A percentile compares a stretch with the other conserved stretches of the same genome.
phyloP scores from a whole-genome alignment of 768 basidiomycete genomes.

The Mycena capillaripes region DNA sequence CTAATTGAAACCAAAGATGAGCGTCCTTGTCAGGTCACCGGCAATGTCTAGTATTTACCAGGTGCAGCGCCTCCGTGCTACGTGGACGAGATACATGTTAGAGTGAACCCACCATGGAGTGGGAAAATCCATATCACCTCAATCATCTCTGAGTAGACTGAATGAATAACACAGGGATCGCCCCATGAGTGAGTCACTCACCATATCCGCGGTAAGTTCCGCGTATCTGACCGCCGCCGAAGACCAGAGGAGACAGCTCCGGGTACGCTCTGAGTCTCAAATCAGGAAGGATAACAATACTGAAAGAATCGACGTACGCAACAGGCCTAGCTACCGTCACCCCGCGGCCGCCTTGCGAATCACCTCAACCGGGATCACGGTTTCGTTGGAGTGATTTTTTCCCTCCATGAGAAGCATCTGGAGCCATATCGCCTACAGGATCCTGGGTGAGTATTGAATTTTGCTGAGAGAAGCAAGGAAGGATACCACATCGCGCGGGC shows the following conservation, averaged over 20 bases:
- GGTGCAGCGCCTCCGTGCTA: slow-evolving; percentile 35
- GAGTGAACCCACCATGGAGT: too few relatives aligned
- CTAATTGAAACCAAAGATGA: slow-evolving; percentile 23
- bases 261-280: slow-evolving; percentile 22
- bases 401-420: slow-evolving; percentile 45
- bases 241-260: slow-evolving; percentile 43
- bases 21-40: too few relatives aligned
- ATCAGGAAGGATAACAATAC: not conserved
- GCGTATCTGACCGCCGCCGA: slow-evolving; percentile 42
- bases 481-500: slow-evolving; percentile 44
- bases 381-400: slow-evolving; percentile 38
- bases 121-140: slow-evolving; percentile 24
- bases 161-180: slow-evolving; percentile 10
- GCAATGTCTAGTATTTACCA: slow-evolving; percentile 11
- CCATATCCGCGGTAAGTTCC: slow-evolving; percentile 44
- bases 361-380: slow-evolving; percentile 43
- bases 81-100: not conserved
- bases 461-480: not conserved
- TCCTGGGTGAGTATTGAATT: not conserved
- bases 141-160: slow-evolving; percentile 23
- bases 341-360: slow-evolving; percentile 41
- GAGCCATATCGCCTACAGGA: slow-evolving; percentile 45
- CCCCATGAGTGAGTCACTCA: slow-evolving; percentile 27
- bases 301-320: slow-evolving; percentile 34
- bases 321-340: slow-evolving; percentile 36